A percentile compares a stretch with the other conserved stretches of the same genome.
Conservation (phyloP, 768 basidiomycete genomes). For the Leccinum obscurum region DNA sequence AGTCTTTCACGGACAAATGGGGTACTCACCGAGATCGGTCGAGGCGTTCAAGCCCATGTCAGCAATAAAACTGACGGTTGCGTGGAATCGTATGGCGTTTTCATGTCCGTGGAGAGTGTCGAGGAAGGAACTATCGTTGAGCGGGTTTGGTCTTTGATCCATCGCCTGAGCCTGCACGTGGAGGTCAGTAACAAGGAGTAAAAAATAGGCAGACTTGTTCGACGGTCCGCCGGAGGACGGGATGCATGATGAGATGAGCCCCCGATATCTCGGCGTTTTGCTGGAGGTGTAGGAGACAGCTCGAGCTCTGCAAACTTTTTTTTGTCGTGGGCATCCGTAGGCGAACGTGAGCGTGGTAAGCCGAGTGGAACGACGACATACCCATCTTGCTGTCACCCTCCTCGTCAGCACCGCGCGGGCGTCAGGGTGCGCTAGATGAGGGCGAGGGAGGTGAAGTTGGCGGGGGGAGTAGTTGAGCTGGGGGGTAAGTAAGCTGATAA, state of each 20-base stretch:
- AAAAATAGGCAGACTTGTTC: conserved; percentile 50
- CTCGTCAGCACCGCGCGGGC: conserved; percentile 66
- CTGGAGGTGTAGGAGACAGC: conserved; percentile 91
- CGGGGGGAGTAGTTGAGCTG: no score
- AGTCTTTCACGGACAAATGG: conserved; percentile 67
- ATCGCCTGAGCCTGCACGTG: conserved; percentile 39
- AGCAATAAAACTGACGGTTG: no score
- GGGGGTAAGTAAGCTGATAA: no score
- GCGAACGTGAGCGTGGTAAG: background rate
- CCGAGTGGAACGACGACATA: conserved; percentile 29
- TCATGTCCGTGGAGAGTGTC: conserved; percentile 88
- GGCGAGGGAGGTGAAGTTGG: no score
- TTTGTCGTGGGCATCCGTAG: no score
- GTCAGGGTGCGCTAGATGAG: no score
- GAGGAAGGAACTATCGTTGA: conserved; percentile 88
- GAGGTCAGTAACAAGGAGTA: conserved; percentile 16
- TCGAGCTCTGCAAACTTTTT: conserved; percentile 98
- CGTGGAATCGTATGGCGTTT: no score
- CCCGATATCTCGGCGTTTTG: conserved; percentile 99
- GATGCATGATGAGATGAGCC: conserved; percentile 89
- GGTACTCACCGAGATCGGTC: no score
- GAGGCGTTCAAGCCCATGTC: no score
- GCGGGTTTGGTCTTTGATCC: conserved; percentile 65
- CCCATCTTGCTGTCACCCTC: conserved; percentile 85
- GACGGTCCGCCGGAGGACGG: conserved; percentile 82